Conservation (phyloP, 1,139 yeast genomes). For the Zhuliangozyma blackwelliae region DNA sequence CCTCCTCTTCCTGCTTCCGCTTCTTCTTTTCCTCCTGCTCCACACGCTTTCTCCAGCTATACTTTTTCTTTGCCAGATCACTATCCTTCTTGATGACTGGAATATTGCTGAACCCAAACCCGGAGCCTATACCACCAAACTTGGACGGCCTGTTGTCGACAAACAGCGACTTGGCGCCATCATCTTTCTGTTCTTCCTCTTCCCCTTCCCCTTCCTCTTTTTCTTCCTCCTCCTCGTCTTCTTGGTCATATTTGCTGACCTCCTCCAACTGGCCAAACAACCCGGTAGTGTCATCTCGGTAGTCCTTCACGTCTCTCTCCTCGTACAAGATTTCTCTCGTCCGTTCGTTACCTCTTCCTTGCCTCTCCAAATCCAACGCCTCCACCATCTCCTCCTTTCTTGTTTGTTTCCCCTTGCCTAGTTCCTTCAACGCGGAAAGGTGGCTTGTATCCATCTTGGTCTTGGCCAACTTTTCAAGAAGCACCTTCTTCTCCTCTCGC, state of each 20-base stretch:
- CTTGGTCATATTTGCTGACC: constrained; percentile 3
- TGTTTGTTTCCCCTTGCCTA: constrained; percentile 77
- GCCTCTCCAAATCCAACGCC: constrained; percentile 69
- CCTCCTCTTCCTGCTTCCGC: constrained; percentile 32
- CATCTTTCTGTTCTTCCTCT: not conserved
- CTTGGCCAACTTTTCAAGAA: constrained; percentile 66
- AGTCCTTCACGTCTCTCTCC: constrained; percentile 59
- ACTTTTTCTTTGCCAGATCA: constrained; percentile 29
- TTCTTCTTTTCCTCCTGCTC: constrained; percentile 36
- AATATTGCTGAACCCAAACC: constrained; percentile 65
- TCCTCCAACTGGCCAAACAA: constrained; percentile 12
- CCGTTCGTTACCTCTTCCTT: constrained; percentile 65
- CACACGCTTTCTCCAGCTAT: constrained; percentile 40
- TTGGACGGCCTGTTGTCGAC: constrained; percentile 69
- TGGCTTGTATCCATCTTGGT: constrained; percentile 70
- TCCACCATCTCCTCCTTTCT: constrained; percentile 67
- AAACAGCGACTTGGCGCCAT: constrained; percentile 44
- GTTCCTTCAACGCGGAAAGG: constrained; percentile 65
- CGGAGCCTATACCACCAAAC: constrained; percentile 56
- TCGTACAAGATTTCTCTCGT: constrained; percentile 67
- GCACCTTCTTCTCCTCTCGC: constrained; percentile 79
- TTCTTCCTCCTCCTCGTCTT: constrained; percentile 16
- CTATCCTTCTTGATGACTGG: constrained; percentile 30
- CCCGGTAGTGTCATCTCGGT: constrained; percentile 36
- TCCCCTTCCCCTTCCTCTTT: constrained; percentile 11